Evolutionary conservation across 2,329 filamentous ascomycete genomes (phyloP), one percentile per base, ranked within the genome.

Genomic region (Trichophyton equinum): DNA sequence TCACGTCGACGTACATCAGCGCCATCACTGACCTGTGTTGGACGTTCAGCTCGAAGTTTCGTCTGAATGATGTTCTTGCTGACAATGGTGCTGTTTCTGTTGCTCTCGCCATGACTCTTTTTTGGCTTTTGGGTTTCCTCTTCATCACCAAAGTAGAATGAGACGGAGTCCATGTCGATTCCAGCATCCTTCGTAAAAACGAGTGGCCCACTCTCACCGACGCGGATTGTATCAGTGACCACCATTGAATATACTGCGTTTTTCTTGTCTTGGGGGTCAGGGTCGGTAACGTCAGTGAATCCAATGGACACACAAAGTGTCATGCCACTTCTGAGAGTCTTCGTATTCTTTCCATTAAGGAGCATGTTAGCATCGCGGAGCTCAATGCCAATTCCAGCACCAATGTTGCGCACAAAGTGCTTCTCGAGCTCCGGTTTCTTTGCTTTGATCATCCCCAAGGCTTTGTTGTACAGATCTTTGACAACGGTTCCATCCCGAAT

Each of bases 61-160:
- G 91, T 95, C 74, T 90, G 92, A 20, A 90, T 96, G 69, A 97
- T 96, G 72, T 97, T 99, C 70, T 92, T 95, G 59, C 90, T 88
- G 25, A 91, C 91, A 62, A 96, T 88, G 30, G 91, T 91, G 61
- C 89, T 91, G 7, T 94, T 87, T 49, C 87, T 84, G 0, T 85
- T 80, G 67, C 94, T 87, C 68, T 91, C 85, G 75, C 95, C 95
- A 67, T 81, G 79, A 69, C 94, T 95, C n/a, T 89, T 88, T 8
- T 88, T 82, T 36, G 89, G 88, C 72, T 90, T 85, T 64, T 89
- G 84, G 66, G 95, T 89, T 70, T 78, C 77, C 65, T 95, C 90
- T 63, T 96, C 91, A 67, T 97, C 92, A 71, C 96, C 95, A 79
- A 99, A 99, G 77, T 96, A 97, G 79, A 99, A 99, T 0, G 92